Conservation (phyloP, 1,284 basidiomycete genomes). For the Cryptococcus sp. region DNA sequence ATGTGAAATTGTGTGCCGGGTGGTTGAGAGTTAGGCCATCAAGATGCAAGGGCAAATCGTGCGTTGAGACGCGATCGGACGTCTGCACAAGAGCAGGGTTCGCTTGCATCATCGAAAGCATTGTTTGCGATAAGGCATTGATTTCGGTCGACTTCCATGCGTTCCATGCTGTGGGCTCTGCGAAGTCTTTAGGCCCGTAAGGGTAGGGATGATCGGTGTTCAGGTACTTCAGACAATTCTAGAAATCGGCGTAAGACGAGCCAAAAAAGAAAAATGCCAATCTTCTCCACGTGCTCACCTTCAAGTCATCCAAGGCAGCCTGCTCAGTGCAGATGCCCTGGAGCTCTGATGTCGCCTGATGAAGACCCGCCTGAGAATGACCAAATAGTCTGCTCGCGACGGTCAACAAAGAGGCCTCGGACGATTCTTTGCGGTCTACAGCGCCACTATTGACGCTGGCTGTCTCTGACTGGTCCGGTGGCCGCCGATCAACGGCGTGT, state of each 20-base stretch:
- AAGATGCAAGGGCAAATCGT: constrained; percentile 38
- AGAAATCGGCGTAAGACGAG: constrained; percentile 6
- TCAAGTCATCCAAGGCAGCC: constrained; percentile 80
- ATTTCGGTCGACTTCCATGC: constrained; percentile 85
- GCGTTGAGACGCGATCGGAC: constrained; percentile 52
- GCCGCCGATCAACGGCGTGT: constrained; percentile 1
- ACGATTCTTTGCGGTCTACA: constrained; percentile 5
- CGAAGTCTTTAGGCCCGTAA: constrained; percentile 82
- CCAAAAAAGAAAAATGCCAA: not conserved
- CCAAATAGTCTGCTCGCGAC: constrained; percentile 75
- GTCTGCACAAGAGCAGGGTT: constrained; percentile 82
- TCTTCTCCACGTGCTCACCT: constrained; percentile 57
- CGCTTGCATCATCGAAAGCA: constrained; percentile 81
- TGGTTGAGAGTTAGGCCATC: constrained; percentile 27
- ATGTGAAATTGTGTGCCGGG: constrained; percentile 54
- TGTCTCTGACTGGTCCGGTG: constrained; percentile 11
- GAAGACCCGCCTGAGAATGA: constrained; percentile 29
- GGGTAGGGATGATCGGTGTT: constrained; percentile 81
- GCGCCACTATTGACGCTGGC: constrained; percentile 10
- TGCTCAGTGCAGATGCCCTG: constrained; percentile 50
- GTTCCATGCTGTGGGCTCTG: constrained; percentile 74
- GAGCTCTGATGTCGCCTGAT: constrained; percentile 15
- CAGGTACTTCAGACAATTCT: constrained; percentile 91
- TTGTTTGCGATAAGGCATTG: constrained; percentile 78
- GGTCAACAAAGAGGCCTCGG: constrained; percentile 34